Conservation (phyloP, 164 flowering plant species). For the Piper longum region DNA sequence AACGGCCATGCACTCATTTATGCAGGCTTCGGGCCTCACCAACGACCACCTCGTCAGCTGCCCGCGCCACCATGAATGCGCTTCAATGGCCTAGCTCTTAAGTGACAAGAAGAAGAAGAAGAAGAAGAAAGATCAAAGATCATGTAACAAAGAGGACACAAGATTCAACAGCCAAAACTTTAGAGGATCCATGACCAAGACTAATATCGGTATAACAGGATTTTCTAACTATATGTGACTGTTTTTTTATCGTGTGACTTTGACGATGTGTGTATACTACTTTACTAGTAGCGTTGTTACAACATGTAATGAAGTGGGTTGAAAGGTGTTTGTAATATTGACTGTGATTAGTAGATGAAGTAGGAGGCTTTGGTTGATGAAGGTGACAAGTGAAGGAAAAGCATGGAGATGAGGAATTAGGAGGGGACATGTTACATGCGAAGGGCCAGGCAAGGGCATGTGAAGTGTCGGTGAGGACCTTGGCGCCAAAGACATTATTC, state of each 20-base stretch:
- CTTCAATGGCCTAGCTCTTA: conserved; percentile 16
- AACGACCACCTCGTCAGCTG: conserved; percentile 75
- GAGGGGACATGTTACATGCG: conserved; percentile 37
- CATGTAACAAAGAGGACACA: neutral
- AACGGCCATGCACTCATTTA: conserved; percentile 76
- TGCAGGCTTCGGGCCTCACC: conserved; percentile 92
- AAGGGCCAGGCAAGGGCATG: conserved; percentile 24
- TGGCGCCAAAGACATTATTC: conserved; percentile 17
- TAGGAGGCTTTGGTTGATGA: neutral
- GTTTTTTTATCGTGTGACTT: conserved; percentile 3
- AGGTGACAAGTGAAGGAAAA: conserved; percentile 5
- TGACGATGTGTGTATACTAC: conserved; percentile 4
- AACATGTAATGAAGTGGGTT: neutral
- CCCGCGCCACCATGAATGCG: conserved; percentile 51
- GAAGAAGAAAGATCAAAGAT: neutral
- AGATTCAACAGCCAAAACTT: conserved; percentile 1
- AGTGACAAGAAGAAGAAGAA: neutral
- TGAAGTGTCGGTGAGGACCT: conserved; percentile 29
- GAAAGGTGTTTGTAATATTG: neutral
- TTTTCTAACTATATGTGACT: conserved; percentile 14
- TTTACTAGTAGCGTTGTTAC: neutral
- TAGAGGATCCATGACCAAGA: conserved; percentile 1
- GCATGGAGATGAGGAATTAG: conserved; percentile 4
- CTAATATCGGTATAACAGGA: neutral
- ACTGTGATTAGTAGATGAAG: conserved; percentile 6